A percentile compares a stretch with the other conserved stretches of the same genome.
Conservation (phyloP, 169 alveolate species). For the Plasmodium ovale region DNA sequence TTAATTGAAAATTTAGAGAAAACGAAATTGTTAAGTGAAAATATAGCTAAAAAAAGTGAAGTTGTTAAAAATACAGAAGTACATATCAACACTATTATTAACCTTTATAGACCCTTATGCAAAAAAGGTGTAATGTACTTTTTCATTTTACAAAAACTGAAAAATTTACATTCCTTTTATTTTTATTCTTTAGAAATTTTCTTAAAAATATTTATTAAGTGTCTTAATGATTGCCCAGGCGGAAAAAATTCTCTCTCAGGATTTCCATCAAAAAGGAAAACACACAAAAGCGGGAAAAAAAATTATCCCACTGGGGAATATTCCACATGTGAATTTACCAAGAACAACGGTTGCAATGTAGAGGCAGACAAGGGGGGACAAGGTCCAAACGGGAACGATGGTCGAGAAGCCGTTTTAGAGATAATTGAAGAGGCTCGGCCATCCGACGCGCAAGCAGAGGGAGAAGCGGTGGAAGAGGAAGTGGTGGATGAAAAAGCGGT, state of each 20-base stretch:
- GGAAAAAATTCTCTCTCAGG: constrained; percentile 64
- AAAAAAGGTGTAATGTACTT: constrained; percentile 93
- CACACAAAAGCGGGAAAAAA: constrained; percentile 65
- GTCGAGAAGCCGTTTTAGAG: constrained; percentile 17
- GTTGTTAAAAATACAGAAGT: constrained; percentile 95
- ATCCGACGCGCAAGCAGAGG: neutral
- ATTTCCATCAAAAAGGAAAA: constrained; percentile 66
- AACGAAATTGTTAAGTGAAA: constrained; percentile 94
- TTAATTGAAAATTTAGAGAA: constrained; percentile 95
- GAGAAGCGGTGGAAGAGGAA: constrained; percentile 64
- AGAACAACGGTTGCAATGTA: too few species aligned
- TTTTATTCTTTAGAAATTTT: constrained; percentile 95
- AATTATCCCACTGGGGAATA: too few species aligned
- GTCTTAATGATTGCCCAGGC: constrained; percentile 94
- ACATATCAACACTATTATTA: constrained; percentile 93
- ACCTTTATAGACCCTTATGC: constrained; percentile 96
- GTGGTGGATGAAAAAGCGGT: constrained; percentile 56
- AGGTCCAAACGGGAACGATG: neutral
- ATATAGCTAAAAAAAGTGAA: constrained; percentile 94
- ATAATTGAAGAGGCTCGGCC: neutral
- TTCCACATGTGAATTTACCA: too few species aligned
- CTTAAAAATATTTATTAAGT: constrained; percentile 94
- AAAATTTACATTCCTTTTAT: constrained; percentile 63
- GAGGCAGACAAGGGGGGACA: neutral
- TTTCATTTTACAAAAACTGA: constrained; percentile 93